Conservation (phyloP, 495 filamentous ascomycete species). For the Penicillium taxi region DNA sequence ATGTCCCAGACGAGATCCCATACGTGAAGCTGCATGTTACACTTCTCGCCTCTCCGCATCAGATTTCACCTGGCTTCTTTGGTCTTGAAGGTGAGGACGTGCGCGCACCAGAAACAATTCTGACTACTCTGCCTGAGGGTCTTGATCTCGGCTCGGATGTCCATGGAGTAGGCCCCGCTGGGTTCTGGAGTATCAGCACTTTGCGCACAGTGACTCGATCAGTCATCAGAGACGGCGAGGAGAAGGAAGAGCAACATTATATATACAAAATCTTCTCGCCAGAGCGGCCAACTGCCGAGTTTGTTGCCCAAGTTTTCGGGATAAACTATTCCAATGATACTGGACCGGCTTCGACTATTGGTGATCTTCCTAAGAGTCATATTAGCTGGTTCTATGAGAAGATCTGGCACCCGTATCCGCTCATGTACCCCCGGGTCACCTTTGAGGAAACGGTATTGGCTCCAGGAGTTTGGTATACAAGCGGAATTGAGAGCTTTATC, state of each 20-base stretch:
- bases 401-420: conserved; percentile 78
- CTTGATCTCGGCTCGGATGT: conserved; percentile 41
- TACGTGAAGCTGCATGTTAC: conserved; percentile 85
- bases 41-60: conserved; percentile 68
- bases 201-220: conserved; percentile 57
- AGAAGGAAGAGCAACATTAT: conserved; percentile 49
- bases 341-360: conserved; percentile 21
- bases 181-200: conserved; percentile 84
- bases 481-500: conserved; percentile 90
- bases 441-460: conserved; percentile 75
- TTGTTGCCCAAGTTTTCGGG: conserved; percentile 45
- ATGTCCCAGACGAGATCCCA: conserved; percentile 60
- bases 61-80: conserved; percentile 63
- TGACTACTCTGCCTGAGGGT: conserved; percentile 69
- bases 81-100: conserved; percentile 45
- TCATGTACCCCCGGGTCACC: conserved; percentile 69
- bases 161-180: conserved; percentile 56
- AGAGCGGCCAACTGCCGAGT: conserved; percentile 50
- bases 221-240: conserved; percentile 27
- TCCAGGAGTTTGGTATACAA: conserved; percentile 71
- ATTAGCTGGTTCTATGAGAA: conserved; percentile 75
- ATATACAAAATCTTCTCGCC: conserved; percentile 97
- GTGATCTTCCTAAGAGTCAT: conserved; percentile 35
- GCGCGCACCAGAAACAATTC: conserved; percentile 58
- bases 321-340: conserved; percentile 18